A percentile compares a stretch with the other conserved stretches of the same genome.
These are phyloP conservation scores for Hibiscus syriacus DNA, from an alignment of 345 rosid species.

Conservation along the genomic window DNA sequence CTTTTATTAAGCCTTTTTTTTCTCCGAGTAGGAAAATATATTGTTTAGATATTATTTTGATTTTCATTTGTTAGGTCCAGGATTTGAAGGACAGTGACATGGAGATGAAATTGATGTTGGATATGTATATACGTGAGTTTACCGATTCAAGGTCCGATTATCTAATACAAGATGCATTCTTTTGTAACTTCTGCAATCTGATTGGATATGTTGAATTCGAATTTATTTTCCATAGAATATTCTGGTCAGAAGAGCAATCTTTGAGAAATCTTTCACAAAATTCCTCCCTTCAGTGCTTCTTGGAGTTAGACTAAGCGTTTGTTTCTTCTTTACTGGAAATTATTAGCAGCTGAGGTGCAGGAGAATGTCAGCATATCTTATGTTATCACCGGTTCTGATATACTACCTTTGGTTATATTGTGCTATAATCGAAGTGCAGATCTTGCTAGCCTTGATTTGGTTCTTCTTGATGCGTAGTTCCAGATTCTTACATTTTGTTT, in stretches of 20 bases:
- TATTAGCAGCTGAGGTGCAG: not conserved
- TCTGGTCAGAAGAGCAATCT: not conserved
- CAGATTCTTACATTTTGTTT: not conserved
- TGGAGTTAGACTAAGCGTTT: not conserved
- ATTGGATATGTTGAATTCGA: not conserved
- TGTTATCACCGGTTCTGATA: not conserved
- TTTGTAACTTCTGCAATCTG: not conserved
- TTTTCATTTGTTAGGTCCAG: constrained; percentile 40
- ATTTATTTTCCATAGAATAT: not conserved
- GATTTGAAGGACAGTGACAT: constrained; percentile 55
- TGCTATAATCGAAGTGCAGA: not conserved
- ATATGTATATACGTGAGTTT: constrained; percentile 78
- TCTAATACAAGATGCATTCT: not conserved
- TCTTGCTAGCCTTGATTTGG: not conserved
- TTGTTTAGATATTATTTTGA: not conserved
- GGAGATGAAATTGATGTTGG: constrained; percentile 77
- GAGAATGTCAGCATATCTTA: not conserved
- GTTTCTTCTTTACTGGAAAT: not conserved
- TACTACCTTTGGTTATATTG: not conserved
- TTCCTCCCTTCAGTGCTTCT: not conserved
- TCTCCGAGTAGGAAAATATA: not conserved
- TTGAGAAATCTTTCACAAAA: not conserved
- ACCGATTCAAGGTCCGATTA: constrained; percentile 58
- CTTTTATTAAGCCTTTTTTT: not conserved
- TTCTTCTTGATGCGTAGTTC: not conserved